A percentile compares a stretch with the other conserved stretches of the same genome.
These are phyloP conservation scores for Allantophomopsis cytisporea DNA, from an alignment of 2,329 filamentous ascomycete species.

Conservation along the genomic window DNA sequence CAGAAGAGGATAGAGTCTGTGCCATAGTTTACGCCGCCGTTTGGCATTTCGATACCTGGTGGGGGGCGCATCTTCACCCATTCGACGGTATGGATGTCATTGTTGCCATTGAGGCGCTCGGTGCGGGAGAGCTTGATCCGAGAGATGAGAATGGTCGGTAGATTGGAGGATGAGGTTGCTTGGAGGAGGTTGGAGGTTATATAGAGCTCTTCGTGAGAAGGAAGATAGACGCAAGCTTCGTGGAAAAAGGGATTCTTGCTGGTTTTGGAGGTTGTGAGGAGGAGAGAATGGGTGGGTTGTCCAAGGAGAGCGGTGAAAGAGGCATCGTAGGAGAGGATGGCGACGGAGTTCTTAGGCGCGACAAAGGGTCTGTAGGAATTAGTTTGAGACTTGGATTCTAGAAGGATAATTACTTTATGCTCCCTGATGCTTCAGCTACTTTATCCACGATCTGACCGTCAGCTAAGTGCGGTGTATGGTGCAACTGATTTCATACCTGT, in stretches of 20 bases:
- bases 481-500: conserved; percentile 3
- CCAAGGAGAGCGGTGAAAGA: conserved; percentile 22
- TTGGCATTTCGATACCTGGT: conserved; percentile 27
- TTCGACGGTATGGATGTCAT: conserved; percentile 16
- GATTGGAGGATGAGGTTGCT: conserved; percentile 19
- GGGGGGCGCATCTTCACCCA: conserved; percentile 22
- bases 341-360: conserved; percentile 14
- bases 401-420: neutral
- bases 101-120: conserved; percentile 7
- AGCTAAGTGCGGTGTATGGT: neutral
- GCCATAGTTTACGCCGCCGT: conserved; percentile 25
- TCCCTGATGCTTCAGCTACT: neutral
- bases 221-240: conserved; percentile 27
- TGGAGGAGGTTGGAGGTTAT: conserved; percentile 29
- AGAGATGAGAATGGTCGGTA: conserved; percentile 31
- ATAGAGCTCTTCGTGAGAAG: conserved; percentile 27
- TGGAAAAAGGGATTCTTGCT: conserved; percentile 31
- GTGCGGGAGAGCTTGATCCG: conserved; percentile 20
- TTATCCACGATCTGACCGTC: neutral
- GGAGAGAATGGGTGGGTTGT: conserved; percentile 22
- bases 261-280: conserved; percentile 24
- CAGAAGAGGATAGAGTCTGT: conserved; percentile 25
- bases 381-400: conserved; percentile 3
- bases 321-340: conserved; percentile 22
- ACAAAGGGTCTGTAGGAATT: conserved; percentile 5